Conservation (phyloP, 75 land plant species). For the Sequoiadendron giganteum region DNA sequence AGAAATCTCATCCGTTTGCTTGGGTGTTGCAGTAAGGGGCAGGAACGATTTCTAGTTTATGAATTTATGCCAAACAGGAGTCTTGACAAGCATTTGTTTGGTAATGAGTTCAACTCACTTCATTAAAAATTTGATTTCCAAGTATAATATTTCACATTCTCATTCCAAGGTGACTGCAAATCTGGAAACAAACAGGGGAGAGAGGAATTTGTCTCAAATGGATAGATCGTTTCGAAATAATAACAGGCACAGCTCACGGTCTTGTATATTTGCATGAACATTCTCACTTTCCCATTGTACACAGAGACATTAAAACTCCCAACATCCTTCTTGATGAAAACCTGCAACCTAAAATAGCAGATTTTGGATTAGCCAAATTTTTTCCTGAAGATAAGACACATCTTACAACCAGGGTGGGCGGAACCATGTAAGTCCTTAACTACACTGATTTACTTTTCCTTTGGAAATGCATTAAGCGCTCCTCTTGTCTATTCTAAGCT, state of each 20-base stretch:
- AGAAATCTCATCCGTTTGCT: neutral
- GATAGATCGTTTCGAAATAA: neutral
- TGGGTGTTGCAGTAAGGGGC: neutral
- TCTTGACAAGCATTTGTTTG: conserved; percentile 15
- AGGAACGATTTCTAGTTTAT: conserved; percentile 22
- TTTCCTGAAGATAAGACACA: conserved; percentile 24
- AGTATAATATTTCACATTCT: neutral
- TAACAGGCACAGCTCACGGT: conserved; percentile 20
- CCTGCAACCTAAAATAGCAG: conserved; percentile 29
- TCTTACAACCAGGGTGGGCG: conserved; percentile 21
- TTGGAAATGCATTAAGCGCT: neutral
- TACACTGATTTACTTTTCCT: neutral
- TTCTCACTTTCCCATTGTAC: conserved; percentile 25
- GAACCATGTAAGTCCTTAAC: conserved; percentile 10
- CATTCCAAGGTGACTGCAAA: conserved; percentile 9
- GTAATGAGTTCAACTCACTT: neutral
- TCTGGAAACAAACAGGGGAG: neutral
- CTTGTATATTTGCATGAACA: conserved; percentile 42
- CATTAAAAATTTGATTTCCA: neutral
- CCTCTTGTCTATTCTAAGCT: neutral
- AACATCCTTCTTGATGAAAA: conserved; percentile 43
- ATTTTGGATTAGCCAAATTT: conserved; percentile 44
- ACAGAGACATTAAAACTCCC: conserved; percentile 38
- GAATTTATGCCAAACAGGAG: conserved; percentile 21
- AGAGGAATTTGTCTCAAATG: neutral